Evolutionary conservation across 306 rosid genomes (phyloP).

Genomic region (Datisca glomerata): DNA sequence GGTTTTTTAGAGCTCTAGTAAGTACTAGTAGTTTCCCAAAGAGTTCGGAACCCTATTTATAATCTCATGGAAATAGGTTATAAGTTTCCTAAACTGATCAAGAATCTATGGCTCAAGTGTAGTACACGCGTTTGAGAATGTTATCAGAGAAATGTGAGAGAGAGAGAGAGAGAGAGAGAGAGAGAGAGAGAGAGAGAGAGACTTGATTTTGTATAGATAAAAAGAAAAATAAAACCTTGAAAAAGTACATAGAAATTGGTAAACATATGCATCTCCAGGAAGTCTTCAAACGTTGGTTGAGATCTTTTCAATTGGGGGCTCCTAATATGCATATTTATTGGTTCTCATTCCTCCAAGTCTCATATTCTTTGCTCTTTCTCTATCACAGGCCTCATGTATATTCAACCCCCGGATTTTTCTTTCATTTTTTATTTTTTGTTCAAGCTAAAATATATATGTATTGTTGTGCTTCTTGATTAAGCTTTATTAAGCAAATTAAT

Average conservation of each 20-base stretch:
- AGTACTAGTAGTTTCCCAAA: not conserved
- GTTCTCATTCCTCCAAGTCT: not conserved
- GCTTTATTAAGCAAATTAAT: too few relatives aligned
- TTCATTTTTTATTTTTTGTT: too few relatives aligned
- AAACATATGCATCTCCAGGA: not conserved
- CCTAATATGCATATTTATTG: not conserved
- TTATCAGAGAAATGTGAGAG: constrained; percentile 18
- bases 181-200: not conserved
- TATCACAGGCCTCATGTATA: too few relatives aligned
- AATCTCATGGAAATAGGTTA: not conserved
- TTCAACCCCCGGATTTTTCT: too few relatives aligned
- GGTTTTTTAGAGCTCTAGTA: not conserved
- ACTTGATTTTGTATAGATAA: not conserved
- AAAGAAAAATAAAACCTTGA: not conserved
- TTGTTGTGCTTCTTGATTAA: too few relatives aligned
- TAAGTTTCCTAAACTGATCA: constrained; percentile 1
- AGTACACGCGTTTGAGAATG: constrained; percentile 35
- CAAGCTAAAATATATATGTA: too few relatives aligned
- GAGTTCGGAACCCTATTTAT: not conserved
- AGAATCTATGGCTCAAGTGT: constrained; percentile 34
- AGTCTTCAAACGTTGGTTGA: not conserved
- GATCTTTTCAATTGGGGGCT: not conserved
- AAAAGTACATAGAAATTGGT: not conserved
- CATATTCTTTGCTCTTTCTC: not conserved
- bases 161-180: constrained; percentile 3